These are phyloP conservation scores for Adansonia grandidieri DNA, from an alignment of 441 rosid species.

Conservation along the genomic window DNA sequence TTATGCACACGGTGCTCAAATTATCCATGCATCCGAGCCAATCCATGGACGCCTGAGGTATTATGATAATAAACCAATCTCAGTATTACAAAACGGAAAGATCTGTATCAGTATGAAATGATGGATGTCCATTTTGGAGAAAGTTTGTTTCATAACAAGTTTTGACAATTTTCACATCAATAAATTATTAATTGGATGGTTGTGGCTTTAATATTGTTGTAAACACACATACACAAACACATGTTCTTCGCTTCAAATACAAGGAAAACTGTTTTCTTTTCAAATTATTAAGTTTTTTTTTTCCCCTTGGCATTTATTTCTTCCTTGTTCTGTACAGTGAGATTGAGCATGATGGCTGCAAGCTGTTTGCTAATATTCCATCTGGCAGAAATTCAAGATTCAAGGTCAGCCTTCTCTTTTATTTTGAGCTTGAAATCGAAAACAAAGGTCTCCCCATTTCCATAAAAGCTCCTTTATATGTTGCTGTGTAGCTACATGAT, in stretches of 20 bases:
- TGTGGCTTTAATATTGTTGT: background rate
- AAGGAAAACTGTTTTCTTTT: conserved; percentile 2
- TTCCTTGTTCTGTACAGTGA: conserved; percentile 58
- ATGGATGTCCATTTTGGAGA: background rate
- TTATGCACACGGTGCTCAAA: conserved; percentile 83
- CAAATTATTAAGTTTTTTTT: background rate
- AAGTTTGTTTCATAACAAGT: background rate
- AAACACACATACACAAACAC: background rate
- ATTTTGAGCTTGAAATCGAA: conserved; percentile 22
- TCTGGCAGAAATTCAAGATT: conserved; percentile 84
- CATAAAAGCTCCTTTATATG: background rate
- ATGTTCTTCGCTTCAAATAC: background rate
- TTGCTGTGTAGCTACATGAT: background rate
- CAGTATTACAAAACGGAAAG: background rate
- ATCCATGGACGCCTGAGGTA: conserved; percentile 98
- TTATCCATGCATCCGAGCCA: conserved; percentile 90
- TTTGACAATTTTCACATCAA: conserved; percentile 4
- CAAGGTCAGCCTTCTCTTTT: conserved; percentile 56
- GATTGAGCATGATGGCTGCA: conserved; percentile 79
- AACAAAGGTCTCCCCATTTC: background rate
- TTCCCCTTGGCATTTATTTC: background rate
- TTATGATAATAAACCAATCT: conserved; percentile 14
- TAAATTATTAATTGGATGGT: background rate
- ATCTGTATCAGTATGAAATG: background rate
- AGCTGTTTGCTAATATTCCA: conserved; percentile 73